phyloP scores from a whole-genome alignment of 1,284 basidiomycete genomes.

The Clitocybe nebularis region DNA sequence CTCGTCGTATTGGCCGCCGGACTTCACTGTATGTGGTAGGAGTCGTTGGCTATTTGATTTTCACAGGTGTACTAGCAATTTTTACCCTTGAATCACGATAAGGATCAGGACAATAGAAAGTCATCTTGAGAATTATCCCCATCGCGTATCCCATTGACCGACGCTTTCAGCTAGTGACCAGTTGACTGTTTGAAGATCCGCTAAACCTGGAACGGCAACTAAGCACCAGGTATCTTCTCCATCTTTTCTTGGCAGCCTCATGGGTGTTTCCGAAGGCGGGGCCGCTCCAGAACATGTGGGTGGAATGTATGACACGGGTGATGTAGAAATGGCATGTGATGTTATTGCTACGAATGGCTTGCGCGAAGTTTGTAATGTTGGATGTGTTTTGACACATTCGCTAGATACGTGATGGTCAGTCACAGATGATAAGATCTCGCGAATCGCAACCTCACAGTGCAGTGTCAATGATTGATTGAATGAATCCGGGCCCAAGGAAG shows the following conservation, averaged over 20 bases:
- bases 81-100: not conserved
- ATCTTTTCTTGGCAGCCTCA: slow-evolving; percentile 38
- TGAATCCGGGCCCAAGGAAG: slow-evolving; percentile 46
- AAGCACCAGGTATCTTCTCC: slow-evolving; percentile 52
- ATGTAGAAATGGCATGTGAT: slow-evolving; percentile 32
- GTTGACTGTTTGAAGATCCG: slow-evolving; percentile 14
- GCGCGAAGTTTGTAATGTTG: not conserved
- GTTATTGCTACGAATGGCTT: slow-evolving; percentile 28
- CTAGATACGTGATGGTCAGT: slow-evolving; percentile 11
- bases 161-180: slow-evolving; percentile 46
- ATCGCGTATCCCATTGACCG: slow-evolving; percentile 47
- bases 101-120: too few relatives aligned
- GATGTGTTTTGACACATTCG: slow-evolving; percentile 9
- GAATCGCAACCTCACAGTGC: slow-evolving; percentile 32
- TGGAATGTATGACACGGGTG: slow-evolving; percentile 47
- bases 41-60: slow-evolving; percentile 9
- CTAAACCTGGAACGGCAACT: slow-evolving; percentile 23
- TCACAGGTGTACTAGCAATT: slow-evolving; percentile 1
- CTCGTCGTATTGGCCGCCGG: slow-evolving; percentile 1
- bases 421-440: too few relatives aligned
- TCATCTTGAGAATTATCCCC: slow-evolving; percentile 45
- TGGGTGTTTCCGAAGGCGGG: slow-evolving; percentile 15
- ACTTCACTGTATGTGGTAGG: slow-evolving; percentile 14
- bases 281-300: slow-evolving; percentile 10
- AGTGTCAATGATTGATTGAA: slow-evolving; percentile 44